Base-by-base conservation (phyloP, 306 rosid genomes). In the Trifolium pratense region DNA sequence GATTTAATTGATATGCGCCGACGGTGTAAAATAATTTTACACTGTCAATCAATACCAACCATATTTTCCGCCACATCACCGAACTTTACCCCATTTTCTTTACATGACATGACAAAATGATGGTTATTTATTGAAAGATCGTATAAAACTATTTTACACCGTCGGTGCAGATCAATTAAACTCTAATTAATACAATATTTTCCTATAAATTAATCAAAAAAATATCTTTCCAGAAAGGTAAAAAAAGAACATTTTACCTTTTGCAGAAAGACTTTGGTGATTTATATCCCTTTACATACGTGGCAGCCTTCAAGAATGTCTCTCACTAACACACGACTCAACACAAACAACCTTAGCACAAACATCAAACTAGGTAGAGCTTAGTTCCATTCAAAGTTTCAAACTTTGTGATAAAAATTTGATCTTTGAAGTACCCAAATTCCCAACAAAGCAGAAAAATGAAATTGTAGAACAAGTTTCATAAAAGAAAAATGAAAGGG, bases 401-500 rank as follows among this genome's bases (percentile, higher is more conserved):
- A 13, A 66, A 12, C 18, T 59, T 68, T 23, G 31, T 40, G 17
- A 17, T 18, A 34, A 56, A 66, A 36, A 2, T 7, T 68, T 7
- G 36, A 25, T 64, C 51, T 21, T 48, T 55, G 7, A 49, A 23
- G 37, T 26, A 69, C 70, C 77, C 80, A 77, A 10, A 75, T 62
- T 29, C 18, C 23, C 57, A 49, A 74, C 76, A 63, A 79, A 29
- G 29, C 7, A 6, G 56, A 78, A 70, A 29, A 70, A 88, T 89
- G 96, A 76, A 78, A 73, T 51, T 83, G 49, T 89, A 81, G 82
- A 45, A 65, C 13, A 59, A 45, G 45, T 73, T 66, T 61, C 18
- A 55, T 16, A 58, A 62, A 7, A 62, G 64, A 75, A 59, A 70
- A 78, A 12, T 93, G 99, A 84, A 81, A 74, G 92, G 90, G 12